Evolutionary conservation across 2,329 filamentous ascomycete genomes (phyloP).

Genomic region (Cytospora mali): DNA sequence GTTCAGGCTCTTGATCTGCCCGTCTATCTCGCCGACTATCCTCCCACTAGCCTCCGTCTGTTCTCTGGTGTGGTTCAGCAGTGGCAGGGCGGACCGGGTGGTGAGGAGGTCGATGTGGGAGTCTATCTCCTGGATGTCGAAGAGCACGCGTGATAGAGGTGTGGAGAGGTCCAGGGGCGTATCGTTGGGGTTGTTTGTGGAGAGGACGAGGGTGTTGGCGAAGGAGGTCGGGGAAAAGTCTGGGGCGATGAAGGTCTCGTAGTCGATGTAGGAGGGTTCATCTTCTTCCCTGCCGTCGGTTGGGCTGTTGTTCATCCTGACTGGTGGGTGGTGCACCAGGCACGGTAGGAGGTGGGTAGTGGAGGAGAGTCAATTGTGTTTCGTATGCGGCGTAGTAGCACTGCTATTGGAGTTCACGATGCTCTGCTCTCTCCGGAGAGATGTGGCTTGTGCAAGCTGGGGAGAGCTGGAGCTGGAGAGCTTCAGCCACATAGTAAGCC

Average conservation of each 20-base stretch:
- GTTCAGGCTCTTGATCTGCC: constrained; percentile 77
- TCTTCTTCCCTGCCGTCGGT: constrained; percentile 46
- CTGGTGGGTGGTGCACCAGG: neutral
- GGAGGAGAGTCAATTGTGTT: neutral
- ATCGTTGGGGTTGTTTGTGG: constrained; percentile 91
- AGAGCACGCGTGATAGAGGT: constrained; percentile 88
- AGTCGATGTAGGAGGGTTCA: constrained; percentile 89
- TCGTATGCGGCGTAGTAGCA: neutral
- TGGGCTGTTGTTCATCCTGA: constrained; percentile 34
- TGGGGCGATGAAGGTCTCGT: constrained; percentile 85
- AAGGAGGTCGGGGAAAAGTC: constrained; percentile 80
- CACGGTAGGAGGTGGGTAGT: neutral
- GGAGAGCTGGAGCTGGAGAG: neutral
- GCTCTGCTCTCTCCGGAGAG: too few relatives aligned
- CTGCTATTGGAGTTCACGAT: neutral
- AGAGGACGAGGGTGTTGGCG: constrained; percentile 84
- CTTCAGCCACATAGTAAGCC: neutral
- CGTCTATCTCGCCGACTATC: constrained; percentile 76
- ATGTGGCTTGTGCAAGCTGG: too few relatives aligned
- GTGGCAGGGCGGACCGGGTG: constrained; percentile 77
- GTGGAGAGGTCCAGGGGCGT: constrained; percentile 90
- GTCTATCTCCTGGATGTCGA: constrained; percentile 96
- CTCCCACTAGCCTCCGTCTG: constrained; percentile 73
- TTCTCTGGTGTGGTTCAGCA: constrained; percentile 75
- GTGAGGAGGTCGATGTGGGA: constrained; percentile 92